Evolutionary conservation across 805 yeast genomes (phyloP).

Genomic region (Tetrapisispora pingtungensis): DNA sequence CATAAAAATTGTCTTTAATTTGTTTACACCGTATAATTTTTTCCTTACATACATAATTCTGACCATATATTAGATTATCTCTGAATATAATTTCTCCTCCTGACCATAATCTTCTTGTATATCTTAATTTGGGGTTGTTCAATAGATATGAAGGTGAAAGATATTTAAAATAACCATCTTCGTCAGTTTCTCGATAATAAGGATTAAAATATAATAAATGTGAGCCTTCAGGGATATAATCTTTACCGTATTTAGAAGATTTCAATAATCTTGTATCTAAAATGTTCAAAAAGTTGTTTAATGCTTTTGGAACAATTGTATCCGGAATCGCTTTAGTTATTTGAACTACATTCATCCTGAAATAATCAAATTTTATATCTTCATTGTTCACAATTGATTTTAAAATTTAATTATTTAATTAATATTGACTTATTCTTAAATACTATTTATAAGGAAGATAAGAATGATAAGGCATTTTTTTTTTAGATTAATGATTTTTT

Average conservation of each 20-base stretch:
- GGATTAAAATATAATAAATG: constrained; percentile 66
- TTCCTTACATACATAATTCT: constrained; percentile 43
- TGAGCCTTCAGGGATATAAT: constrained; percentile 37
- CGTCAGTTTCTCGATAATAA: constrained; percentile 36
- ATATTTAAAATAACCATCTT: constrained; percentile 74
- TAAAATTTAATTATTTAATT: too few relatives aligned
- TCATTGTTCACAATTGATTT: too few relatives aligned
- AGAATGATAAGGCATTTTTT: neutral
- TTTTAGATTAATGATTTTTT: too few relatives aligned
- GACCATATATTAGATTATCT: constrained; percentile 31
- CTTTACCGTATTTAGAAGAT: constrained; percentile 6
- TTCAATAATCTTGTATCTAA: neutral
- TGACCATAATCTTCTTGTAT: constrained; percentile 67
- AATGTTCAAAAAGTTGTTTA: neutral
- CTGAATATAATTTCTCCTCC: constrained; percentile 49
- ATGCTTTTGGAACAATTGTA: neutral
- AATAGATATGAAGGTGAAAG: constrained; percentile 47
- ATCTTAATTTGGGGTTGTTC: constrained; percentile 19
- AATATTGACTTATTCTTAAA: too few relatives aligned
- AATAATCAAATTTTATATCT: too few relatives aligned
- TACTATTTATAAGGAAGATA: too few relatives aligned
- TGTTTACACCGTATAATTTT: constrained; percentile 34
- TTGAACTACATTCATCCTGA: neutral
- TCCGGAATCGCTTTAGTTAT: neutral
- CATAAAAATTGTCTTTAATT: constrained; percentile 34